A percentile compares a stretch with the other conserved stretches of the same genome.
These are phyloP conservation scores for Aspergillus affinis DNA, from an alignment of 495 filamentous ascomycete species.

Conservation along the genomic window DNA sequence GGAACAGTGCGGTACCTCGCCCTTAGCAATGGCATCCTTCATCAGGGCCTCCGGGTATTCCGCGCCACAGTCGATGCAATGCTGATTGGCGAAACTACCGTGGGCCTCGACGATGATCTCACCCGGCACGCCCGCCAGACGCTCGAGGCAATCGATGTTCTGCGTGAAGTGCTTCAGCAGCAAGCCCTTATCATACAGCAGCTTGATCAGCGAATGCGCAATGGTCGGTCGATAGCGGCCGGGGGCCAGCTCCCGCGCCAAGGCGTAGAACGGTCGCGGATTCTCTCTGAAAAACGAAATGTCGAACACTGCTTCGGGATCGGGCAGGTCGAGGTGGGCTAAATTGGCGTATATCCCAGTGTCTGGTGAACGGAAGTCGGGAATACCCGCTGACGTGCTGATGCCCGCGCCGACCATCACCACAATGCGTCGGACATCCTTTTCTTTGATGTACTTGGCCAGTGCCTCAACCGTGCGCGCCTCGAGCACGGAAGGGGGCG, in stretches of 20 bases:
- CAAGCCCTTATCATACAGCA: slow-evolving; percentile 72
- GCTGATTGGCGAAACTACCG: slow-evolving; percentile 86
- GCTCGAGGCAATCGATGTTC: slow-evolving; percentile 95
- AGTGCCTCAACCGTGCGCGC: slow-evolving; percentile 68
- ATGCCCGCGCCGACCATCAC: slow-evolving; percentile 68
- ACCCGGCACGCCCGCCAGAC: slow-evolving; percentile 77
- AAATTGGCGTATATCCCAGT: slow-evolving; percentile 90
- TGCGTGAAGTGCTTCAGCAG: slow-evolving; percentile 90
- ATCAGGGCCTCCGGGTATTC: slow-evolving; percentile 71
- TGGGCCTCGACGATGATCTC: slow-evolving; percentile 90
- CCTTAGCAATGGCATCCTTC: slow-evolving; percentile 60
- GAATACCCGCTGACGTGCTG: slow-evolving; percentile 84
- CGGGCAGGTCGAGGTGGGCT: slow-evolving; percentile 75
- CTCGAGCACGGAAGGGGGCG: slow-evolving; percentile 61
- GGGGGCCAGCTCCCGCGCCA: slow-evolving; percentile 89
- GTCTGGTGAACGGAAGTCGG: slow-evolving; percentile 83
- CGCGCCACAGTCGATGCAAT: slow-evolving; percentile 82
- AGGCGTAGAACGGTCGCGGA: slow-evolving; percentile 85
- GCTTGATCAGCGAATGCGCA: slow-evolving; percentile 74
- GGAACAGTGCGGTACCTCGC: slow-evolving; percentile 67
- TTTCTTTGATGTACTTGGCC: slow-evolving; percentile 71
- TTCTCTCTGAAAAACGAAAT: slow-evolving; percentile 82
- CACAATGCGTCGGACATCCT: slow-evolving; percentile 66
- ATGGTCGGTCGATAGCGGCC: slow-evolving; percentile 87
- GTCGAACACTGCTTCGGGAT: slow-evolving; percentile 77